Base-by-base conservation (phyloP, 805 yeast species). In the Saccharomyces eubayanus region DNA sequence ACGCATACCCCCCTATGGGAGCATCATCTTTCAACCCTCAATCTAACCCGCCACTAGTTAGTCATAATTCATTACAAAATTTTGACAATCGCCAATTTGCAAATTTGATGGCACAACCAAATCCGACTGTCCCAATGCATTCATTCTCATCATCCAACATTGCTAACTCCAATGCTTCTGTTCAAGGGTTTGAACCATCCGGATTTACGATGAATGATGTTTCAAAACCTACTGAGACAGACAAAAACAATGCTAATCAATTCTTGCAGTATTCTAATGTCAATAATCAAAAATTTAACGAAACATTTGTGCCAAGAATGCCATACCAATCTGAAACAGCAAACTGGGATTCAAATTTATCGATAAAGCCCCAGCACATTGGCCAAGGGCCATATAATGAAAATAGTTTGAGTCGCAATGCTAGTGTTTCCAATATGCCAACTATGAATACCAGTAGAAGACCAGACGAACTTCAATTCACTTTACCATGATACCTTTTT, bases 11-110 rank as follows among this genome's bases (percentile, higher is more conserved):
- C 43, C 6, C 43, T 8, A 16, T 53, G 48, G 54, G 54, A 41
- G 30, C 51, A 6, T 51, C 59, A 12, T 57, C 59, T 16, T 48
- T 59, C 46, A 56, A 50, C 46, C 51, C 52, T 50, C 61, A 58
- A 50, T 53, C 51, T 4, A 36, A 36, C 43, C 43, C 43, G 16
- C 43, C 43, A 16, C 16, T 36, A 16, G 43, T 36, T 16, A 36
- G 43, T 21, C 43, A 36, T 36, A 36, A 36, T 16, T 36, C 43
- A 16, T 16, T 36, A 36, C 43, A 36, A 36, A 36, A 36, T 21
- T 36, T 36, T 16, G 43, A 36, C 24, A 36, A 36, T 6, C 43
- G 43, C 11, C 43, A 36, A 11, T 36, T 36, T 36, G 43, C 24
- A 36, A 36, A 36, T 36, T 36, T 36, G 20, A 36, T 36, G 43